Evolutionary conservation across 2,329 filamentous ascomycete genomes (phyloP).

Genomic region (Zelopaecilomyces penicillatus): DNA sequence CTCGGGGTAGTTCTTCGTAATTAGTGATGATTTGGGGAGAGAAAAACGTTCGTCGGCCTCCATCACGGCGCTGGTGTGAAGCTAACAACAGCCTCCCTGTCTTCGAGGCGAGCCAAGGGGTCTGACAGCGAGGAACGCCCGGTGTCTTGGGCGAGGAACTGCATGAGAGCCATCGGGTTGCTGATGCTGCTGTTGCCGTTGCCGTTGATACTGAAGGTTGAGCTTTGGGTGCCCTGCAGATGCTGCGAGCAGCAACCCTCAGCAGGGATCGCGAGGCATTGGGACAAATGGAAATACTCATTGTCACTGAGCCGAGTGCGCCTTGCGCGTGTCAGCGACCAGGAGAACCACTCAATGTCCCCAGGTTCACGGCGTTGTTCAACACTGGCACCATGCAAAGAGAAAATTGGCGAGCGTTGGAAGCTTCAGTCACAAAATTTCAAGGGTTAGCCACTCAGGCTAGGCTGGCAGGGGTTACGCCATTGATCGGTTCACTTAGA

Average conservation of each 20-base stretch:
- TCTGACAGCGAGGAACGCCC: background rate
- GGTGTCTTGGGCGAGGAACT: background rate
- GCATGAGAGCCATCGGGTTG: constrained; percentile 11
- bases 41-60: constrained; percentile 26
- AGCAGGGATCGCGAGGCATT: constrained; percentile 23
- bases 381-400: too few relatives aligned
- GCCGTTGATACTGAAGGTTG: constrained; percentile 6
- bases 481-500: background rate
- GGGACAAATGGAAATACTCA: constrained; percentile 21
- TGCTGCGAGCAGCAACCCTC: constrained; percentile 18
- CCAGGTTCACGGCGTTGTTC: background rate
- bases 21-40: constrained; percentile 34
- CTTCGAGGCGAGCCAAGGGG: constrained; percentile 3
- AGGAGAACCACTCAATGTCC: constrained; percentile 2
- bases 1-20: constrained; percentile 49
- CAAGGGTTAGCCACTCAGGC: too few relatives aligned
- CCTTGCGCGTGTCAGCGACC: constrained; percentile 6
- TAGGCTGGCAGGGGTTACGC: background rate
- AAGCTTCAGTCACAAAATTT: too few relatives aligned
- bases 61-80: constrained; percentile 9
- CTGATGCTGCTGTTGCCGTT: constrained; percentile 3
- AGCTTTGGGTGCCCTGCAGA: constrained; percentile 5
- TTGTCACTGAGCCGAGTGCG: constrained; percentile 10
- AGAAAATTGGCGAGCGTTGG: too few relatives aligned
- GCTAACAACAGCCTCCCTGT: background rate